Conservation (phyloP, 2,329 filamentous ascomycete genomes). For the Aspergillus oerlinghausenensis region DNA sequence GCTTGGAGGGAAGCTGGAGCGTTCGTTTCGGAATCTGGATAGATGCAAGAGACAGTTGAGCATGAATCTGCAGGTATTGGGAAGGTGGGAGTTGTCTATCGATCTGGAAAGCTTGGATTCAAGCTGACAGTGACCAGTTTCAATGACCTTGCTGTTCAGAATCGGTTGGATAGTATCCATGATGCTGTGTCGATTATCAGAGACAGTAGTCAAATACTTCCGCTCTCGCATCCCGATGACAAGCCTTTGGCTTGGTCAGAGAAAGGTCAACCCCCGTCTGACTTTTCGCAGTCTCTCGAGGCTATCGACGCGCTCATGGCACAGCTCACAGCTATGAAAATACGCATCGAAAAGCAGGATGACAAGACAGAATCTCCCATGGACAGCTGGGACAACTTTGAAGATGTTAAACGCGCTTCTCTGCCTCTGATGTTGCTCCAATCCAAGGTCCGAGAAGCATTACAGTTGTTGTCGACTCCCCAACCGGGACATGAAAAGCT, state of each 20-base stretch:
- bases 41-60: not conserved
- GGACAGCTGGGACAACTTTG: not conserved
- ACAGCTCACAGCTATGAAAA: not conserved
- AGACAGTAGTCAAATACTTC: not conserved
- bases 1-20: not conserved
- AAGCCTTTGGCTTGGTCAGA: not conserved
- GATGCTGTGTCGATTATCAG: not conserved
- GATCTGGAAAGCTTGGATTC: not conserved
- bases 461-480: not conserved
- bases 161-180: not conserved
- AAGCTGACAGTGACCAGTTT: not conserved
- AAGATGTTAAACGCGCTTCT: not conserved
- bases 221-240: not conserved
- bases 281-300: not conserved
- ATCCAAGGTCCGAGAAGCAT: not conserved
- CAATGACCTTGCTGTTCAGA: not conserved
- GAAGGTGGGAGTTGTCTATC: not conserved
- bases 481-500: not conserved
- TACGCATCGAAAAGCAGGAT: not conserved
- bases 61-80: not conserved
- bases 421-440: not conserved
- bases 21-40: not conserved
- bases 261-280: not conserved
- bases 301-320: not conserved
- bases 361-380: not conserved